Conservation (phyloP, 441 rosid genomes). For the Corymbia citriodora region DNA sequence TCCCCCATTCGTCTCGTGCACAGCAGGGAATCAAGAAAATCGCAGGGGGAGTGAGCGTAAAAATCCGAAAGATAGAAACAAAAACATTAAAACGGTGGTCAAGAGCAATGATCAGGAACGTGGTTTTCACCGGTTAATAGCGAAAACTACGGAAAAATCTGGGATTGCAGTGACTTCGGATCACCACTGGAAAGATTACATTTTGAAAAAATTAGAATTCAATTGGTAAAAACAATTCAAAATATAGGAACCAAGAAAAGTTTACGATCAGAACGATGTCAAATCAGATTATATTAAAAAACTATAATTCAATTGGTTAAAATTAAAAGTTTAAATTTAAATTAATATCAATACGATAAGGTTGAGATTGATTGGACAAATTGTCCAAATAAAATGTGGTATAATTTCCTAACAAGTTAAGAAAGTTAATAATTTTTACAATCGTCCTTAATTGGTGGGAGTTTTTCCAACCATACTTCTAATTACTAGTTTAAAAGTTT, state of each 20-base stretch:
- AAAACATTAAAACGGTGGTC: neutral
- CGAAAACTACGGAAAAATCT: neutral
- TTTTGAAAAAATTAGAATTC: accelerated
- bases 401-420: neutral
- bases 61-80: neutral
- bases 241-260: no score
- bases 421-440: neutral
- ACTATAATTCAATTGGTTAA: accelerated
- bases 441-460: neutral
- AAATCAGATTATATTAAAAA: neutral
- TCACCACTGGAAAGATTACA: accelerated
- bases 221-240: no score
- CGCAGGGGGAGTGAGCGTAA: neutral
- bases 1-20: neutral
- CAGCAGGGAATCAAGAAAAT: neutral
- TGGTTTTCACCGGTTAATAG: neutral
- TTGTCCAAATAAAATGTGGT: accelerated
- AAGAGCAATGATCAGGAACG: neutral
- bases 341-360: accelerated
- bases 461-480: neutral
- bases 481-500: neutral
- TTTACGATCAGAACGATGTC: no score
- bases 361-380: accelerated
- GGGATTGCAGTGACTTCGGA: neutral
- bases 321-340: accelerated